A percentile compares a stretch with the other conserved stretches of the same genome.
Evolutionary conservation across 495 filamentous ascomycete species (phyloP).

Genomic region (Lophiotrema nucula): DNA sequence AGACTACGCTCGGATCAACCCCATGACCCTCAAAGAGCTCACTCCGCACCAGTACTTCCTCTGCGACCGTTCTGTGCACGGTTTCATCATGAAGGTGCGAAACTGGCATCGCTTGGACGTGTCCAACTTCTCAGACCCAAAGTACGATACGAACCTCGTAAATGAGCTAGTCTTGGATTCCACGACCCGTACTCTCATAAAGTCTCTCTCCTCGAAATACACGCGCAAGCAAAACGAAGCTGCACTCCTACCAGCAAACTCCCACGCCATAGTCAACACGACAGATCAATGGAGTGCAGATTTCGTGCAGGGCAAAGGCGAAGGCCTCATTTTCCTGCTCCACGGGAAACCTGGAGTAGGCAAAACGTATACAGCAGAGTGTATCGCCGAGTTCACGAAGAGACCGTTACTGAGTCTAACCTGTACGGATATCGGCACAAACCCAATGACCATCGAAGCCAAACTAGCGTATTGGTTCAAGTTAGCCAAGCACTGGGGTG

Average conservation of each 20-base stretch:
- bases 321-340: constrained; percentile 28
- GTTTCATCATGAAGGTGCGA: constrained; percentile 22
- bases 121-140: constrained; percentile 6
- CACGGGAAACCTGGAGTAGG: constrained; percentile 31
- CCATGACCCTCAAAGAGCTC: constrained; percentile 12
- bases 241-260: neutral
- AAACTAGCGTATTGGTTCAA: constrained; percentile 19
- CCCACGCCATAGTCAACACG: neutral
- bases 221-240: neutral
- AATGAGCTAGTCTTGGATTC: constrained; percentile 8
- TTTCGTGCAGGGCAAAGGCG: constrained; percentile 27
- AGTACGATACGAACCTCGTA: constrained; percentile 10
- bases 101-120: constrained; percentile 16
- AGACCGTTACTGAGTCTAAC: constrained; percentile 21
- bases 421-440: constrained; percentile 21
- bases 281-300: constrained; percentile 5
- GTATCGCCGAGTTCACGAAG: constrained; percentile 24
- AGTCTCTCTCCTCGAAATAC: constrained; percentile 3
- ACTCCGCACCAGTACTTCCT: constrained; percentile 32
- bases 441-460: constrained; percentile 10
- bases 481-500: constrained; percentile 32
- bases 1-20: constrained; percentile 28
- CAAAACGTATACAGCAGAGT: constrained; percentile 34
- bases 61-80: constrained; percentile 20
- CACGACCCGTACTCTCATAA: neutral